These are phyloP conservation scores for Phialocephala sp. DNA, from an alignment of 2,329 filamentous ascomycete genomes.

Conservation along the genomic window DNA sequence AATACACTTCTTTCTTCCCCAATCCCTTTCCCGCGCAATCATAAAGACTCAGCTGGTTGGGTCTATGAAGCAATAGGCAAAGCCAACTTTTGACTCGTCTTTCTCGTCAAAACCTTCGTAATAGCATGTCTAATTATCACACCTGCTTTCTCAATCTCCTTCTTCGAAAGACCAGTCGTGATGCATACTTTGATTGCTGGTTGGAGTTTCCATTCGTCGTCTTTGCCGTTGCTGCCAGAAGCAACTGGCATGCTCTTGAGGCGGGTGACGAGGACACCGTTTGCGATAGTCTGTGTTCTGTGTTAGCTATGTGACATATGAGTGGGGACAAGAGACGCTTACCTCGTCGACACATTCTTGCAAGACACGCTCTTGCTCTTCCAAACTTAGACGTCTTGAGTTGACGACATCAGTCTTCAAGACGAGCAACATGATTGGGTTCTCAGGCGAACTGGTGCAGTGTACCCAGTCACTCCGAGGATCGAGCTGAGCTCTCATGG, in stretches of 20 bases:
- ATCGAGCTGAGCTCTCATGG: constrained; percentile 86
- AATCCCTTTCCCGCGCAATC: constrained; percentile 13
- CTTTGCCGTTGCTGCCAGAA: constrained; percentile 67
- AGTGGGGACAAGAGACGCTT: constrained; percentile 41
- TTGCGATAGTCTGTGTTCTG: constrained; percentile 70
- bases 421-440: constrained; percentile 83
- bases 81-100: constrained; percentile 54
- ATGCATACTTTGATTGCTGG: constrained; percentile 92
- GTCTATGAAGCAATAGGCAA: constrained; percentile 46
- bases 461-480: constrained; percentile 91
- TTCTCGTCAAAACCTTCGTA: constrained; percentile 83
- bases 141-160: constrained; percentile 95
- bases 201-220: constrained; percentile 71
- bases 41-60: background rate
- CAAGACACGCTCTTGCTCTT: constrained; percentile 84
- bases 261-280: constrained; percentile 87
- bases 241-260: constrained; percentile 78
- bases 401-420: constrained; percentile 84
- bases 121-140: constrained; percentile 88
- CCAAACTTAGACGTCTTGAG: constrained; percentile 67
- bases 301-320: constrained; percentile 20
- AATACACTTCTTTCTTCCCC: constrained; percentile 5
- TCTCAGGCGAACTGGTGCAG: constrained; percentile 81
- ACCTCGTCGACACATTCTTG: constrained; percentile 98
- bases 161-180: constrained; percentile 85